Conservation (phyloP, 73 alveolate genomes). For the Strombidium stylifer region DNA sequence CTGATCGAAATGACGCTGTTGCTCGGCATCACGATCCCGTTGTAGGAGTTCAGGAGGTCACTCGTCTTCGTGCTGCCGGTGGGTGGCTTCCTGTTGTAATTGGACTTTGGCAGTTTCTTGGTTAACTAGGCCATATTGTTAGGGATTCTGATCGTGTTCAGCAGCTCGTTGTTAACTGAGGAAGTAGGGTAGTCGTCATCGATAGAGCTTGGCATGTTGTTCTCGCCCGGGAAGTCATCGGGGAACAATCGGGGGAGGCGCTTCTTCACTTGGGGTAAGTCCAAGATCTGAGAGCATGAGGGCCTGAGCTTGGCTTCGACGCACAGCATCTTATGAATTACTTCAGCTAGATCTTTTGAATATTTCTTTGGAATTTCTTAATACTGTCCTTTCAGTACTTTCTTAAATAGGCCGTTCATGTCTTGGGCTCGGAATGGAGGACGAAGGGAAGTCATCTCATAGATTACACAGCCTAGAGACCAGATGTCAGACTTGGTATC, state of each 20-base stretch:
- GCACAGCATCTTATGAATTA: slow-evolving; percentile 34
- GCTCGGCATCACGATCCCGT: no score
- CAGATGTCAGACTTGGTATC: slow-evolving; percentile 59
- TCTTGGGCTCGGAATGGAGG: slow-evolving; percentile 71
- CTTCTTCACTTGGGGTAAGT: slow-evolving; percentile 27
- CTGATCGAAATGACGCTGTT: no score
- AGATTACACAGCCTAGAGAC: slow-evolving; percentile 70
- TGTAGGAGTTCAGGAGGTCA: no score
- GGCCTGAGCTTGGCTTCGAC: slow-evolving; percentile 41
- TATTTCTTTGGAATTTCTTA: slow-evolving; percentile 41
- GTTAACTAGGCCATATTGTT: slow-evolving; percentile 31
- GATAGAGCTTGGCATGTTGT: no score
- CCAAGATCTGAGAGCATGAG: slow-evolving; percentile 36
- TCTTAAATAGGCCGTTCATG: slow-evolving; percentile 49
- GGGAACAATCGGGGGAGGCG: not conserved
- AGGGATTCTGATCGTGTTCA: slow-evolving; percentile 51
- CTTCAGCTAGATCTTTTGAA: slow-evolving; percentile 31
- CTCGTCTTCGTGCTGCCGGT: no score
- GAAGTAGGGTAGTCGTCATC: not conserved
- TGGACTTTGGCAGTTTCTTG: slow-evolving; percentile 30
- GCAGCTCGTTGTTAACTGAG: slow-evolving; percentile 1
- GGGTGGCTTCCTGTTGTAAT: no score
- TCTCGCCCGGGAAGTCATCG: not conserved
- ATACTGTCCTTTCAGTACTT: slow-evolving; percentile 58
- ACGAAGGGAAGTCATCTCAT: slow-evolving; percentile 63